These are phyloP conservation scores for Heritiera fomes DNA, from an alignment of 345 rosid genomes.

Conservation along the genomic window DNA sequence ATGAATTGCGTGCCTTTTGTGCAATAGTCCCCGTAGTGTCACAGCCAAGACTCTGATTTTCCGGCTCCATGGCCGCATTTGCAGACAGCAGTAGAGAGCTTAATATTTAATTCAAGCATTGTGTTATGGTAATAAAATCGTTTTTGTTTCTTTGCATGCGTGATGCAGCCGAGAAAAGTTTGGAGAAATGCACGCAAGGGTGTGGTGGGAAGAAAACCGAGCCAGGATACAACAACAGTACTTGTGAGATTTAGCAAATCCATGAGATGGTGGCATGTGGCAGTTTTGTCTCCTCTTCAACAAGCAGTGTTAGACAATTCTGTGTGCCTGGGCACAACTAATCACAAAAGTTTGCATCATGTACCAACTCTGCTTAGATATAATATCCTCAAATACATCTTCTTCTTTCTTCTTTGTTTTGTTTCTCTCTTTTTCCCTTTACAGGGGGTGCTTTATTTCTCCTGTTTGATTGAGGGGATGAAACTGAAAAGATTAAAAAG, in stretches of 20 bases:
- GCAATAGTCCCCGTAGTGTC: neutral
- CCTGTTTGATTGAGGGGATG: too few relatives aligned
- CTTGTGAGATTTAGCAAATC: constrained; percentile 47
- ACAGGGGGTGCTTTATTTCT: too few relatives aligned
- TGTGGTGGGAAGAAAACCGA: constrained; percentile 98
- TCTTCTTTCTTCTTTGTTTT: neutral
- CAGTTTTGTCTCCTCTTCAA: constrained; percentile 18
- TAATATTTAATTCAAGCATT: constrained; percentile 3
- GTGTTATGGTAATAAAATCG: neutral
- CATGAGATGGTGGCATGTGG: constrained; percentile 9
- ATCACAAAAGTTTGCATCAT: constrained; percentile 14
- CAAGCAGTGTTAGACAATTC: constrained; percentile 1
- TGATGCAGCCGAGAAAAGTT: constrained; percentile 86
- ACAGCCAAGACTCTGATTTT: neutral
- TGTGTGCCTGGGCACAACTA: constrained; percentile 11
- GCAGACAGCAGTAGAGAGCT: constrained; percentile 4
- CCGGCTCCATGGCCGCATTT: neutral
- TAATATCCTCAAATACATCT: constrained; percentile 11
- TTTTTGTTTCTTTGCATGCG: neutral
- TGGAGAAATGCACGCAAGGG: constrained; percentile 81
- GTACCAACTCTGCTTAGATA: neutral
- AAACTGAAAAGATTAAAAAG: too few relatives aligned
- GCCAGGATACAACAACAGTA: constrained; percentile 90
- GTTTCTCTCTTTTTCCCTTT: neutral
- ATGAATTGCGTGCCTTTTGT: neutral